These are phyloP conservation scores for Beverwykella pulmonaria DNA, from an alignment of 495 filamentous ascomycete species.

Conservation along the genomic window DNA sequence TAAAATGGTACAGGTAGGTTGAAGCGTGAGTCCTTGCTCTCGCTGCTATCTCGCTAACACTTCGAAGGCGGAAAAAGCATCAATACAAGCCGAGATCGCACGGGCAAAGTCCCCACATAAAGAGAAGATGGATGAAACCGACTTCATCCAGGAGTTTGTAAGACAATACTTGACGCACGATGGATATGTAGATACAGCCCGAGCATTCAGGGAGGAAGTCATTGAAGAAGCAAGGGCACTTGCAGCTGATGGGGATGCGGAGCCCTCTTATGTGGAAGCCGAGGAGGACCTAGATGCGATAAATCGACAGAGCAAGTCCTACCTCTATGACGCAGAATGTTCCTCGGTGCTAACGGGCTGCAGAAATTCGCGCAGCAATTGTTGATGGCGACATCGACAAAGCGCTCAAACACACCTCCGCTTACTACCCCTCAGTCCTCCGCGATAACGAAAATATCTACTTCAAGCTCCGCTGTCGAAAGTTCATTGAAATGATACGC, in stretches of 20 bases:
- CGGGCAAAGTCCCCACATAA: neutral
- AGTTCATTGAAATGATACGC: conserved; percentile 96
- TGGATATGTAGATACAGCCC: conserved; percentile 93
- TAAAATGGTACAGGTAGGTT: conserved; percentile 74
- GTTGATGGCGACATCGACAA: conserved; percentile 92
- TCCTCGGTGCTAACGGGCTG: neutral
- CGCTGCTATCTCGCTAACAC: neutral
- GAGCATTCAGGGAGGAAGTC: conserved; percentile 84
- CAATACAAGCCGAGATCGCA: conserved; percentile 27
- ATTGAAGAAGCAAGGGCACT: conserved; percentile 63
- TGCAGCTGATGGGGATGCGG: conserved; percentile 53
- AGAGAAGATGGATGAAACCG: conserved; percentile 59
- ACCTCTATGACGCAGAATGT: neutral
- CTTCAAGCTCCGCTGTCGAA: conserved; percentile 86
- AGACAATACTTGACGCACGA: conserved; percentile 92
- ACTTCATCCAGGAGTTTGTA: conserved; percentile 80
- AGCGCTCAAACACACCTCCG: conserved; percentile 77
- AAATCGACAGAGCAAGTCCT: conserved; percentile 79
- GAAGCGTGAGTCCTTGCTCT: neutral
- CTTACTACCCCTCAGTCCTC: conserved; percentile 79
- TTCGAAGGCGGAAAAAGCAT: conserved; percentile 14
- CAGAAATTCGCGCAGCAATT: conserved; percentile 85
- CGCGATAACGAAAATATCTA: conserved; percentile 83
- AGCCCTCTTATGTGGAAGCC: conserved; percentile 66
- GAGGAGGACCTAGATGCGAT: conserved; percentile 87